phyloP scores from a whole-genome alignment of 2,329 filamentous ascomycete genomes.

The Exophiala calicioides region DNA sequence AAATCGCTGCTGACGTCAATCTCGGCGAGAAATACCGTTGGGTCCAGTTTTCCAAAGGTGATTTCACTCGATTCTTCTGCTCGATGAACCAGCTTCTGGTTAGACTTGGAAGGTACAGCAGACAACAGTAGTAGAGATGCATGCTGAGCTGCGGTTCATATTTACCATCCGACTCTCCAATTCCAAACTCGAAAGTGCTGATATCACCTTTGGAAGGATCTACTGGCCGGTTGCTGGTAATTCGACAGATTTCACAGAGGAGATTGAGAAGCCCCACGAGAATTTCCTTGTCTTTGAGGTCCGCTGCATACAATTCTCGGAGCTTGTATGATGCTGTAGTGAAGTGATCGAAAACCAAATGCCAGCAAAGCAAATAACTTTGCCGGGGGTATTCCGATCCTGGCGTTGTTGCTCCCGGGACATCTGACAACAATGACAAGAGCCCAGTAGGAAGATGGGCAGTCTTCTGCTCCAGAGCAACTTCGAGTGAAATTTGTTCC shows the following conservation, averaged over 20 bases:
- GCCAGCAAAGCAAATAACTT: conserved; percentile 85
- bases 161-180: conserved; percentile 57
- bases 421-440: conserved; percentile 76
- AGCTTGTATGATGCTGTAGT: conserved; percentile 76
- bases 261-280: conserved; percentile 72
- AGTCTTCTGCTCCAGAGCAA: conserved; percentile 54
- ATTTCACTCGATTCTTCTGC: conserved; percentile 75
- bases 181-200: conserved; percentile 62
- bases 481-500: conserved; percentile 78
- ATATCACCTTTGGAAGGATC: conserved; percentile 71
- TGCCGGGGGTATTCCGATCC: conserved; percentile 69
- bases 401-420: conserved; percentile 64
- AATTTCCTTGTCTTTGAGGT: conserved; percentile 70
- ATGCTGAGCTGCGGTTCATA: conserved; percentile 81
- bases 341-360: conserved; percentile 85
- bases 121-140: conserved; percentile 79
- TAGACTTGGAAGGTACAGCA: conserved; percentile 74
- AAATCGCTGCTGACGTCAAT: conserved; percentile 43
- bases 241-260: conserved; percentile 80
- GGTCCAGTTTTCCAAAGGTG: conserved; percentile 81
- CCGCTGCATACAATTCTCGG: conserved; percentile 75
- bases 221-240: conserved; percentile 70
- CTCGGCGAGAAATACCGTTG: conserved; percentile 62
- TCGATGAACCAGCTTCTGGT: conserved; percentile 84
- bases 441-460: conserved; percentile 81